A percentile compares a stretch with the other conserved stretches of the same genome.
Conservation (phyloP, 108 stramenopile genomes). For the Nitzschia sp. region DNA sequence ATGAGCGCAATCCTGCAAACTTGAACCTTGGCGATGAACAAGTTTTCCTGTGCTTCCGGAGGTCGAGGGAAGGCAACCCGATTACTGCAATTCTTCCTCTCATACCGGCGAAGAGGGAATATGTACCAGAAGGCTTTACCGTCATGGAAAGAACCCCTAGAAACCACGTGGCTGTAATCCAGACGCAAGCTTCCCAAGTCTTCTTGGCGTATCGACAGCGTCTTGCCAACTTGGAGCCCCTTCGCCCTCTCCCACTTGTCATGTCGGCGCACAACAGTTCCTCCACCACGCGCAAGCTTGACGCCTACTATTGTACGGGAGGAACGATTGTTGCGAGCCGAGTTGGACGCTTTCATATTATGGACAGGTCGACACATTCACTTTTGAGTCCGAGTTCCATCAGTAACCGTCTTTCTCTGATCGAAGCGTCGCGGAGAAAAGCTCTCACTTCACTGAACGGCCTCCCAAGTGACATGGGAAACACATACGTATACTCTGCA, state of each 20-base stretch:
- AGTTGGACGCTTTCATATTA: constrained; percentile 83
- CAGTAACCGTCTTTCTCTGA: constrained; percentile 67
- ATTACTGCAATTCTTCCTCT: constrained; percentile 78
- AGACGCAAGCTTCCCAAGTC: constrained; percentile 25
- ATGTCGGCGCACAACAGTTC: constrained; percentile 45
- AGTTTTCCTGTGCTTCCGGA: constrained; percentile 76
- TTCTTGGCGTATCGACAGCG: constrained; percentile 86
- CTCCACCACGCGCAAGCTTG: constrained; percentile 28
- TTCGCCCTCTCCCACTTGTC: constrained; percentile 81
- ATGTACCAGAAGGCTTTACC: constrained; percentile 83
- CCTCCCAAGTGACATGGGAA: constrained; percentile 7
- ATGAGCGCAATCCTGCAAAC: constrained; percentile 15
- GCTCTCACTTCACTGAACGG: constrained; percentile 11
- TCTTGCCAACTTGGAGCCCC: constrained; percentile 76
- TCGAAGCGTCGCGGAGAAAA: constrained; percentile 63
- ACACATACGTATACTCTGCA: constrained; percentile 28
- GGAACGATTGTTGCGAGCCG: constrained; percentile 68
- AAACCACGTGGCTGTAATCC: constrained; percentile 63
- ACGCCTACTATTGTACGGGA: constrained; percentile 84
- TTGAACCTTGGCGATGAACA: constrained; percentile 70
- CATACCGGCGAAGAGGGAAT: constrained; percentile 60
- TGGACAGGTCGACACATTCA: constrained; percentile 86
- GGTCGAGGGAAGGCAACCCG: constrained; percentile 90
- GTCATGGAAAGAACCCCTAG: constrained; percentile 81
- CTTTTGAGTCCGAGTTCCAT: constrained; percentile 78